Conservation (phyloP, 1,139 yeast species). For the Komagataea norvegica region DNA sequence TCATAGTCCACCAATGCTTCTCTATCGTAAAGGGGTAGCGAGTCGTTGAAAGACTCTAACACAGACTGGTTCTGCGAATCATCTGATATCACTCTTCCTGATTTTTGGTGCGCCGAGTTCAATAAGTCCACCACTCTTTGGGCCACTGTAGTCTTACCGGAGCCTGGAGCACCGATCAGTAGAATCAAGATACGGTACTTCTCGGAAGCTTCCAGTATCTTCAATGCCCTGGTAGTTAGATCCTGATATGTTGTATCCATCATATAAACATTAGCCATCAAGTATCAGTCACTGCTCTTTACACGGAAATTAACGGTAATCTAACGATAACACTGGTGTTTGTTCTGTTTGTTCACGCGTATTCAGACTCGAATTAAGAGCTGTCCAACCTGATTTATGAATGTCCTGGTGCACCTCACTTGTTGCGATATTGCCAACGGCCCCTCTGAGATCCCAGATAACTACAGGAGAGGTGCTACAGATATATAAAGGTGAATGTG, state of each 20-base stretch:
- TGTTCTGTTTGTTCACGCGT: too few relatives aligned
- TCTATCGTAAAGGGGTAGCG: constrained; percentile 15
- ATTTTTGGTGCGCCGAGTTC: constrained; percentile 25
- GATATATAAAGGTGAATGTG: too few relatives aligned
- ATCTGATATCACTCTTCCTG: constrained; percentile 6
- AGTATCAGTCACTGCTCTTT: neutral
- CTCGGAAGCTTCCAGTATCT: constrained; percentile 28
- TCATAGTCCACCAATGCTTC: constrained; percentile 43
- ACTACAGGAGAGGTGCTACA: too few relatives aligned
- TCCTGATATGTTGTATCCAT: constrained; percentile 31
- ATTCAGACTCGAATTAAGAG: too few relatives aligned
- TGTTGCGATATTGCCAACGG: too few relatives aligned
- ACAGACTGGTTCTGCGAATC: constrained; percentile 1
- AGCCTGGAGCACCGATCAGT: constrained; percentile 75
- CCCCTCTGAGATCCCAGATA: too few relatives aligned
- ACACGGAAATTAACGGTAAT: neutral
- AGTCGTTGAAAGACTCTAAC: constrained; percentile 12
- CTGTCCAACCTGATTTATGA: too few relatives aligned
- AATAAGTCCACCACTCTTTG: constrained; percentile 37
- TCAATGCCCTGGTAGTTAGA: constrained; percentile 30
- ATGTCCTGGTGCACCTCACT: too few relatives aligned
- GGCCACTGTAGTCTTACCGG: constrained; percentile 75
- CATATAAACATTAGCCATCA: constrained; percentile 16
- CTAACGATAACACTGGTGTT: too few relatives aligned
- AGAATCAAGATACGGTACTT: constrained; percentile 48